Conservation (phyloP, 2,329 filamentous ascomycete genomes). For the Alternaria gaisen region DNA sequence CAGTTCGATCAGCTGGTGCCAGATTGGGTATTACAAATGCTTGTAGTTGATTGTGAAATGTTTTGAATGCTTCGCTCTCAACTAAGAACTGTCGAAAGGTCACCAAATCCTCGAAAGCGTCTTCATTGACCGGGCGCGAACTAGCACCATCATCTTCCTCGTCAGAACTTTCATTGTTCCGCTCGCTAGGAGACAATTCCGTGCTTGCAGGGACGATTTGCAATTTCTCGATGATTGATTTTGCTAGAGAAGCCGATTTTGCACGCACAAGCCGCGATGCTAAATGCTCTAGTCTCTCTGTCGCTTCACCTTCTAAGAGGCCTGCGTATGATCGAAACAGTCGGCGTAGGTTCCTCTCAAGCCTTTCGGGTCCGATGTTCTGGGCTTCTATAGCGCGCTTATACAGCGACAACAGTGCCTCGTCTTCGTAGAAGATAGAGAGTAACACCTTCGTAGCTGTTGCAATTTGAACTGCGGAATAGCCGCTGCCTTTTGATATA, state of each 20-base stretch:
- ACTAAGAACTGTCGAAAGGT: conserved; percentile 24
- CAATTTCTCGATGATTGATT: conserved; percentile 15
- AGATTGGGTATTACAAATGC: conserved; percentile 11
- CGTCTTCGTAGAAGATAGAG: conserved; percentile 11
- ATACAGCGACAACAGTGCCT: conserved; percentile 9
- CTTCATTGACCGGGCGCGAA: conserved; percentile 11
- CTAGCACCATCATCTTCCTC: conserved; percentile 11
- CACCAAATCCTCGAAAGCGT: conserved; percentile 19
- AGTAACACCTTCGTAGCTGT: conserved; percentile 16
- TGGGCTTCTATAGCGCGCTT: conserved; percentile 1
- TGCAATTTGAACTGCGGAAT: conserved; percentile 14
- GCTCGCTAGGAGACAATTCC: too few relatives aligned
- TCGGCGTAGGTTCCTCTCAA: conserved; percentile 13
- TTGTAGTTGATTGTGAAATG: conserved; percentile 14
- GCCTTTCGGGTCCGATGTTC: conserved; percentile 8
- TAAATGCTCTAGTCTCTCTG: conserved; percentile 8
- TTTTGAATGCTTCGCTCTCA: conserved; percentile 21
- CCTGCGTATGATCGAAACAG: conserved; percentile 10
- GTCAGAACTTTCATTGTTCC: conserved; percentile 12
- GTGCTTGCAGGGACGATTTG: neutral
- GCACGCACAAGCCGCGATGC: conserved; percentile 14
- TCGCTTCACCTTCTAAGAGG: conserved; percentile 3
- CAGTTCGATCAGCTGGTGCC: neutral
- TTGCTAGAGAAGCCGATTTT: conserved; percentile 15
- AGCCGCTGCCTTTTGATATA: conserved; percentile 12